phyloP scores from a whole-genome alignment of 306 rosid genomes.

The Astragalus glycyphyllos region DNA sequence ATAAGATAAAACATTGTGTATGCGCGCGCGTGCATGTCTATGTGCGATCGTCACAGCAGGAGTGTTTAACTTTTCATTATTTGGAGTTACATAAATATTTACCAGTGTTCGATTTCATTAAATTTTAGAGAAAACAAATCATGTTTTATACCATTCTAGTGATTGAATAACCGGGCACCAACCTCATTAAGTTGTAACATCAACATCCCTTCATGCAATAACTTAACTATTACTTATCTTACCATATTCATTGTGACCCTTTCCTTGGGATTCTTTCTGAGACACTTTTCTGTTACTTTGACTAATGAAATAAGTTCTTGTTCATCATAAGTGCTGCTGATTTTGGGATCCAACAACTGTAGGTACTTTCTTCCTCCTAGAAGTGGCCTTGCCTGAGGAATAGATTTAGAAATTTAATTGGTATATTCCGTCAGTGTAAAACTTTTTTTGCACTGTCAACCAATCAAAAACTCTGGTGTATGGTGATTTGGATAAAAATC shows the following conservation, averaged over 20 bases:
- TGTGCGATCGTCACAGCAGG: no score
- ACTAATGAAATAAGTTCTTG: slow-evolving; percentile 47
- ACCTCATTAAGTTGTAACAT: not conserved
- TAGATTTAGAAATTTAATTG: no score
- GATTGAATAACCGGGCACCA: not conserved
- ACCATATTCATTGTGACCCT: slow-evolving; percentile 54
- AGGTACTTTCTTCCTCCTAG: slow-evolving; percentile 42
- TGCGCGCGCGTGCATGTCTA: no score
- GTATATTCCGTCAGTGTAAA: no score
- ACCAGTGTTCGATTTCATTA: not conserved
- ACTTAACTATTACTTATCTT: slow-evolving; percentile 15
- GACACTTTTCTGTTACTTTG: slow-evolving; percentile 46
- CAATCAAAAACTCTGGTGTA: no score
- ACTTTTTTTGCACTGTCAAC: no score
- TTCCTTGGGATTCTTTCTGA: slow-evolving; percentile 50
- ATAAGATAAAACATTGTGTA: no score
- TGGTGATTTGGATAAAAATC: no score
- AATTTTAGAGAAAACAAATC: not conserved
- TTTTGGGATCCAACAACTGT: slow-evolving; percentile 48
- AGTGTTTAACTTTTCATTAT: not conserved
- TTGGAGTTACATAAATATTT: not conserved
- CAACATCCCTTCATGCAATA: not conserved
- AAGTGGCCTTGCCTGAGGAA: slow-evolving; percentile 49
- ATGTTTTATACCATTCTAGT: not conserved
- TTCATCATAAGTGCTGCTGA: slow-evolving; percentile 45